phyloP scores from a whole-genome alignment of 2,329 filamentous ascomycete species.

The Aspergillus hiratsukae region DNA sequence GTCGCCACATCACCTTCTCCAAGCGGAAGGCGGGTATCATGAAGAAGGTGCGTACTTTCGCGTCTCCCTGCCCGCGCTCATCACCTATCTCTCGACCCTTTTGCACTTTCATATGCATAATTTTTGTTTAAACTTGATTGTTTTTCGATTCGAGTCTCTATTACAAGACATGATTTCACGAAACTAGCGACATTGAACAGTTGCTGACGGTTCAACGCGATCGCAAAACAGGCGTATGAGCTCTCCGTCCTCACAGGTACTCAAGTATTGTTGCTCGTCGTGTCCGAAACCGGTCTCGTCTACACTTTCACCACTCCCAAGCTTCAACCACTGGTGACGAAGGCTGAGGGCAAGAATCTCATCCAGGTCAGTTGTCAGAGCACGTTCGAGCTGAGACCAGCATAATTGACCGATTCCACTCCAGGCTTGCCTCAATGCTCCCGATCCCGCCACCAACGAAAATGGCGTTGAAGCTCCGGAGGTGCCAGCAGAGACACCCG shows the following conservation, averaged over 20 bases:
- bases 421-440: constrained; percentile 92
- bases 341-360: constrained; percentile 97
- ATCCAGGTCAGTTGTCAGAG: constrained; percentile 70
- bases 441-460: constrained; percentile 80
- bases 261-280: constrained; percentile 91
- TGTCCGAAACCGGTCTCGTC: constrained; percentile 93
- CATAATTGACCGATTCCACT: constrained; percentile 15
- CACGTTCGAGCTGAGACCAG: background rate
- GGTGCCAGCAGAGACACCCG: constrained; percentile 75
- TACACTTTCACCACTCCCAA: constrained; percentile 99
- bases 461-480: constrained; percentile 73
- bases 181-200: background rate
- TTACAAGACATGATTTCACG: background rate
- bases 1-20: constrained; percentile 98
- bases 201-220: constrained; percentile 15
- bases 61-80: constrained; percentile 11
- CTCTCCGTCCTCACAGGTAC: constrained; percentile 95
- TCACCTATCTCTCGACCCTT: constrained; percentile 7
- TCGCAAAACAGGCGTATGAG: constrained; percentile 74
- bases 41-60: constrained; percentile 78
- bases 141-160: background rate
- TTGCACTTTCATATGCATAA: background rate
- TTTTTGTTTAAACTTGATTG: background rate
- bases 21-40: constrained; percentile 99
- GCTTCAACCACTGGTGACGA: constrained; percentile 94